Percentiles rank a stretch among this genome's conserved stretches.
Evolutionary conservation across 768 basidiomycete species (phyloP).

Genomic region (Termitomyces sp.): DNA sequence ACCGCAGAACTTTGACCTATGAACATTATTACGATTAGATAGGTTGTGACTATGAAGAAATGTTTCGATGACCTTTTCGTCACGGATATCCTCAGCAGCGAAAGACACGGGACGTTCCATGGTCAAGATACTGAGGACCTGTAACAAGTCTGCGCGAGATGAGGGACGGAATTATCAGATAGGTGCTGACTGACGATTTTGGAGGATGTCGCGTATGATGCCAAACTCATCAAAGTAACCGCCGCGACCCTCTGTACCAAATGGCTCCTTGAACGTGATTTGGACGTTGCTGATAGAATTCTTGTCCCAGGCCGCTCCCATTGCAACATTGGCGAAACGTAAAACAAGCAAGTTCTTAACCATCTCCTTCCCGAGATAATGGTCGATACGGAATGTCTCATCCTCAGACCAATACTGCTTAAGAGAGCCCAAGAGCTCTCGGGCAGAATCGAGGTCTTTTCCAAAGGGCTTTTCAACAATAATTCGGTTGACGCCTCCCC

Average conservation of each 20-base stretch:
- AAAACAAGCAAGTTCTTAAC: slow-evolving; percentile 97
- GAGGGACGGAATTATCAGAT: slow-evolving; percentile 13
- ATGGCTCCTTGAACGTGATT: slow-evolving; percentile 99
- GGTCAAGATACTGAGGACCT: slow-evolving; percentile 90
- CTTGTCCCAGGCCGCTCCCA: slow-evolving; percentile 91
- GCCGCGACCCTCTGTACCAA: slow-evolving; percentile 99
- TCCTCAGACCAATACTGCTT: slow-evolving; percentile 92
- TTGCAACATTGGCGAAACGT: slow-evolving; percentile 90
- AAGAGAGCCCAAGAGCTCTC: slow-evolving; percentile 70
- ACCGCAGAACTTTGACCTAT: slow-evolving; percentile 93
- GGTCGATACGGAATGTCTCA: slow-evolving; percentile 98
- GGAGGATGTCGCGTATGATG: slow-evolving; percentile 94
- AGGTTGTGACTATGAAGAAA: slow-evolving; percentile 1
- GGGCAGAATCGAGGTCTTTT: slow-evolving; percentile 84
- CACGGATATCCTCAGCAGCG: slow-evolving; percentile 93
- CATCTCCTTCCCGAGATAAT: slow-evolving; percentile 99
- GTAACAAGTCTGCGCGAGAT: slow-evolving; percentile 68
- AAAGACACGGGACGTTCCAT: slow-evolving; percentile 99
- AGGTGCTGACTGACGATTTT: slow-evolving; percentile 79
- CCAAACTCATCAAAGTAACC: slow-evolving; percentile 99
- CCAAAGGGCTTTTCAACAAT: slow-evolving; percentile 99
- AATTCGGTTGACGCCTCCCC: slow-evolving; percentile 77
- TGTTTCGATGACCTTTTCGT: slow-evolving; percentile 75
- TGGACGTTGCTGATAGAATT: slow-evolving; percentile 96
- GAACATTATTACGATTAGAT: not conserved